phyloP scores from a whole-genome alignment of 2,329 filamentous ascomycete genomes.

The Dryadomyces sulphureus region DNA sequence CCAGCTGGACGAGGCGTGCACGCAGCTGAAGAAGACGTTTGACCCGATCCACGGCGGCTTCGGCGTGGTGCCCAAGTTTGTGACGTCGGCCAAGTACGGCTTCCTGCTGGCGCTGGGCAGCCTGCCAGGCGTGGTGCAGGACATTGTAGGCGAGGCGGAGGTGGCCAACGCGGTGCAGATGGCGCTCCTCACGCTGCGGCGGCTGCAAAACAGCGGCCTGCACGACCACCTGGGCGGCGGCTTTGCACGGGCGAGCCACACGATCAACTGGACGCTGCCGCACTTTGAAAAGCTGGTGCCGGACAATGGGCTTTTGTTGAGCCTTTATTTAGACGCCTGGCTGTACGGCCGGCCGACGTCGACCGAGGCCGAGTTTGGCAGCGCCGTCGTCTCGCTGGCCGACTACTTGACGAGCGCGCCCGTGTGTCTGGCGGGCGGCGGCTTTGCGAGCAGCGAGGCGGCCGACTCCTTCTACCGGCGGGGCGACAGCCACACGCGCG shows the following conservation, averaged over 20 bases:
- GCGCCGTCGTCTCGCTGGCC: constrained; percentile 66
- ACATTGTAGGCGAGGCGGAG: constrained; percentile 84
- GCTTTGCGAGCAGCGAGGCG: constrained; percentile 78
- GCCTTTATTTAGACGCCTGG: constrained; percentile 78
- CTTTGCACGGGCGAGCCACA: constrained; percentile 69
- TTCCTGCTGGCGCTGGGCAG: constrained; percentile 65
- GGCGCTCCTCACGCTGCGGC: constrained; percentile 64
- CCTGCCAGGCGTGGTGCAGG: constrained; percentile 57
- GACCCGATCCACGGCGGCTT: constrained; percentile 73
- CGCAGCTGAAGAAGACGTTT: constrained; percentile 66
- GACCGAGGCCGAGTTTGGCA: constrained; percentile 53
- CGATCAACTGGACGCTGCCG: constrained; percentile 80
- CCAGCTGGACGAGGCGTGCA: constrained; percentile 77
- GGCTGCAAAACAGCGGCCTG: constrained; percentile 46
- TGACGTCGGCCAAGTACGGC: constrained; percentile 70
- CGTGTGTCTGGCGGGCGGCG: constrained; percentile 52
- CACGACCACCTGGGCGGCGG: constrained; percentile 42
- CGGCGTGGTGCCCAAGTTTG: constrained; percentile 69
- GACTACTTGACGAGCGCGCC: constrained; percentile 69
- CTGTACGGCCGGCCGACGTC: constrained; percentile 32
- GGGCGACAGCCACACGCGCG: constrained; percentile 68
- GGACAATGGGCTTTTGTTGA: constrained; percentile 76
- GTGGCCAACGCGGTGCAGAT: constrained; percentile 61
- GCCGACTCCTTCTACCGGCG: constrained; percentile 67
- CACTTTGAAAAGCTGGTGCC: constrained; percentile 97